Conservation (phyloP, 495 filamentous ascomycete species). For the Trichoderma orchidacearum region DNA sequence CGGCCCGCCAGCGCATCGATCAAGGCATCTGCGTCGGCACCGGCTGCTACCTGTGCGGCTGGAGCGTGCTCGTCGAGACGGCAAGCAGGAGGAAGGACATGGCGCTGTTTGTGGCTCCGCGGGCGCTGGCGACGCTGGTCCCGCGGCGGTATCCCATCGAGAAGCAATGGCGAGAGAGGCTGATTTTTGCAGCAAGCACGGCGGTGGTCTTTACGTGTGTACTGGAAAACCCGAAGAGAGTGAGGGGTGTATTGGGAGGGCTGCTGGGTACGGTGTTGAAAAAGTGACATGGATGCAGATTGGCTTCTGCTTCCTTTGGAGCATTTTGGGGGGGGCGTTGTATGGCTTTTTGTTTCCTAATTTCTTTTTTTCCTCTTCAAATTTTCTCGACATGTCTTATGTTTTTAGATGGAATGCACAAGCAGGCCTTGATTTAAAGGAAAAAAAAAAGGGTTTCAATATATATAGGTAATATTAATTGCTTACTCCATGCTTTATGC, state of each 20-base stretch:
- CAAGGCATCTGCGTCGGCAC: constrained; percentile 57
- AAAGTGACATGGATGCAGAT: no score
- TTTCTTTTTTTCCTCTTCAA: neutral
- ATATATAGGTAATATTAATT: neutral
- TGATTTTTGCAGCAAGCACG: constrained; percentile 58
- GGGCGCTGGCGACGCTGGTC: constrained; percentile 64
- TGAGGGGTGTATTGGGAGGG: constrained; percentile 64
- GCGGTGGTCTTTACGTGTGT: constrained; percentile 65
- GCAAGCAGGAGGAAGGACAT: constrained; percentile 59
- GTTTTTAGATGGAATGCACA: neutral
- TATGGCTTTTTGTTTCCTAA: no score
- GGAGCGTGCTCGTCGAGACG: constrained; percentile 70
- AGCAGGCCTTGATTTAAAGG: neutral
- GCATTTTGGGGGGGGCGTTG: no score
- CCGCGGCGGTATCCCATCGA: constrained; percentile 57
- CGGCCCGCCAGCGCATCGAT: constrained; percentile 29
- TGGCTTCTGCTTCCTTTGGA: no score
- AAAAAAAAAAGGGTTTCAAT: no score
- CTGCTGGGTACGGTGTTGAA: constrained; percentile 44
- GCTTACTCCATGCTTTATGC: no score
- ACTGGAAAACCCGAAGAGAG: constrained; percentile 46
- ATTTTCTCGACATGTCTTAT: neutral
- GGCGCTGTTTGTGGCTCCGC: constrained; percentile 72
- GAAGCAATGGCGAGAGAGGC: constrained; percentile 63
- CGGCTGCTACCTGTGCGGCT: constrained; percentile 72